These are phyloP conservation scores for Yamadazyma taylorii DNA, from an alignment of 1,139 yeast genomes.

Conservation along the genomic window DNA sequence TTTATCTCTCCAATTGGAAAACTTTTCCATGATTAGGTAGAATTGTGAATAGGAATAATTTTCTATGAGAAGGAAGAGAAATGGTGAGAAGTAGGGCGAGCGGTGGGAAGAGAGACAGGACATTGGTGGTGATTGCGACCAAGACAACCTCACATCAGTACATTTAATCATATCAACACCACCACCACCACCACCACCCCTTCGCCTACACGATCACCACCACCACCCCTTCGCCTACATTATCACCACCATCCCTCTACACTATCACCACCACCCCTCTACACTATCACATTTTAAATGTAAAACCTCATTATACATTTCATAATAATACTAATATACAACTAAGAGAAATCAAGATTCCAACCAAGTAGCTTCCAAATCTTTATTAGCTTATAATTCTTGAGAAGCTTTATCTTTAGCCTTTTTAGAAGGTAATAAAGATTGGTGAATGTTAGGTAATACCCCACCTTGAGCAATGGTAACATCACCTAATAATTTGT, in stretches of 20 bases:
- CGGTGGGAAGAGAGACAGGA: no score
- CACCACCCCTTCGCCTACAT: no score
- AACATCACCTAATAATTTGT: constrained; percentile 63
- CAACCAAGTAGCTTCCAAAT: not conserved
- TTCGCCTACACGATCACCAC: no score
- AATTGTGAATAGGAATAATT: not conserved
- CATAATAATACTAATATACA: constrained; percentile 8
- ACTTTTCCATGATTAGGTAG: constrained; percentile 62
- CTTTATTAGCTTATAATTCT: constrained; percentile 57
- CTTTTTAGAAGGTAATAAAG: constrained; percentile 92
- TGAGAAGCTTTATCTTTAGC: constrained; percentile 77
- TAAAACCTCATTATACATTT: constrained; percentile 11
- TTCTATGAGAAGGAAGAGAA: no score
- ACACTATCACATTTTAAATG: no score
- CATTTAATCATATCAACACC: no score
- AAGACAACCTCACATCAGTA: no score
- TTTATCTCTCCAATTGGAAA: constrained; percentile 71
- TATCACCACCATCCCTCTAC: no score
- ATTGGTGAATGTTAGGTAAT: constrained; percentile 93
- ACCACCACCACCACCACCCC: no score
- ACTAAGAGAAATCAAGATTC: constrained; percentile 1
- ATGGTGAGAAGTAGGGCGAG: no score
- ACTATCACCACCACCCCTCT: no score
- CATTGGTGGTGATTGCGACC: no score
- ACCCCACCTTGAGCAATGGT: constrained; percentile 98